Base-by-base conservation (phyloP, 2,329 filamentous ascomycete species). In the Sordariomycetes sp. region DNA sequence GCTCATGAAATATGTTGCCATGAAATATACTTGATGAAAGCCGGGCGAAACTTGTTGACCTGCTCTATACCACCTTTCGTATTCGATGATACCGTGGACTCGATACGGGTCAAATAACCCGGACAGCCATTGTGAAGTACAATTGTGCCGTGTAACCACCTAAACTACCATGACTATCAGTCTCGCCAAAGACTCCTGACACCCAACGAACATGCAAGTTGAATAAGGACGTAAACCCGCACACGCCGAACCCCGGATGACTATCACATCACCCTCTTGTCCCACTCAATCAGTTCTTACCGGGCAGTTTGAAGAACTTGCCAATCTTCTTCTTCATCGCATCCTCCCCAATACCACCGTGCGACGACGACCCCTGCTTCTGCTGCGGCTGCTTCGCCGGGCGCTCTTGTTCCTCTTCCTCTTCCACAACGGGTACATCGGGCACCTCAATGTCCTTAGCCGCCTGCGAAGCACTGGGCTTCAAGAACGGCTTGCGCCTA, bases 261-360 rank as follows among this genome's bases (percentile, higher is more conserved):
- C 45, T 7, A n/a, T 10, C n/a, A 8, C 45, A 24, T 3, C 22
- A 22, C 6, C 3, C 34, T 6, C 20, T n/a, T 1, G 53, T 48
- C 24, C 54, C 36, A 24, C 54, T 25, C 5, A 12, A 56, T 57
- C 62, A 87, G 73, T 89, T 90, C 78, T 88, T 90, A 8, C 81
- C 82, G 34, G 83, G 76, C 57, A 86, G 70, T 68, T 87, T 87
- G 48, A 91, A 70, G 80, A 87, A 89, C 68, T 88, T 90, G 22
- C 86, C 86, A 59, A 78, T 60, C 62, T 75, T 76, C 68, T 76
- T 78, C 12, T 63, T 69, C 55, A 72, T 65, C 56, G 70, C 67
- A 56, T 71, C 68, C 20, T 67, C 65, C 62, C 69, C 68, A 61
- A 72, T 32, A 32, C 28, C 28, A 32, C 28, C 28, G 4, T 32